Conservation (phyloP, 352 stramenopile genomes). For the Globisporangium okanoganense region DNA sequence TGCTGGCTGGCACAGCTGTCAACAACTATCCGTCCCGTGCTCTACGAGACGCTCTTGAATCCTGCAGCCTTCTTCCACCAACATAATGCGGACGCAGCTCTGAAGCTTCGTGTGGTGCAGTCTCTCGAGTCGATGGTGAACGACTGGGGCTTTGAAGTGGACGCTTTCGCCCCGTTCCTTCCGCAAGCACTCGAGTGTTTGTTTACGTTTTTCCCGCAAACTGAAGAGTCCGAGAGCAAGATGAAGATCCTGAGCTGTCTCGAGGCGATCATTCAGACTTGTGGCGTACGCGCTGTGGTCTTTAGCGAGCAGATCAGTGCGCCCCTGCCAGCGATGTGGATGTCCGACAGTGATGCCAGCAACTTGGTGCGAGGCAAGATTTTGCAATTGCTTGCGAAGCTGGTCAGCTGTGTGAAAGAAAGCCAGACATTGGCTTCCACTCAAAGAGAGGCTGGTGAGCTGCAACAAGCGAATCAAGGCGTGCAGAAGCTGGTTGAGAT, state of each 20-base stretch:
- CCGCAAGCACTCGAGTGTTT: constrained; percentile 53
- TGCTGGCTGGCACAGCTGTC: constrained; percentile 85
- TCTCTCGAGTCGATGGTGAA: constrained; percentile 76
- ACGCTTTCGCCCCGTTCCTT: constrained; percentile 67
- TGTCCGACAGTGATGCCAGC: constrained; percentile 60
- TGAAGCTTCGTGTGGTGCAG: constrained; percentile 72
- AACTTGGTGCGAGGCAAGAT: constrained; percentile 84
- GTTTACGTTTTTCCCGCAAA: constrained; percentile 64
- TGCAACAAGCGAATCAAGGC: constrained; percentile 7
- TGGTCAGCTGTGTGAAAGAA: constrained; percentile 59
- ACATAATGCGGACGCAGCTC: constrained; percentile 40
- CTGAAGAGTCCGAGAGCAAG: constrained; percentile 67
- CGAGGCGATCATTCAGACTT: constrained; percentile 68
- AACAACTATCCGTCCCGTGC: constrained; percentile 51
- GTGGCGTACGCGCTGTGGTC: constrained; percentile 36
- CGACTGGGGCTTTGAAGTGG: constrained; percentile 80
- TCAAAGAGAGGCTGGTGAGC: neutral
- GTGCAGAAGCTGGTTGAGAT: constrained; percentile 55
- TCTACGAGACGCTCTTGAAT: constrained; percentile 77
- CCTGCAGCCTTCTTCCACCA: constrained; percentile 26
- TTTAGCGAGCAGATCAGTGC: constrained; percentile 66
- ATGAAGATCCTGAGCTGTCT: constrained; percentile 75
- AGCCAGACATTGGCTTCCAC: constrained; percentile 9
- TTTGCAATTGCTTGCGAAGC: constrained; percentile 64
- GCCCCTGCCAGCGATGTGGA: constrained; percentile 68